Percentiles rank a stretch among this genome's conserved stretches.
Evolutionary conservation across 1,139 yeast genomes (phyloP).

Genomic region (Taphrina communis): DNA sequence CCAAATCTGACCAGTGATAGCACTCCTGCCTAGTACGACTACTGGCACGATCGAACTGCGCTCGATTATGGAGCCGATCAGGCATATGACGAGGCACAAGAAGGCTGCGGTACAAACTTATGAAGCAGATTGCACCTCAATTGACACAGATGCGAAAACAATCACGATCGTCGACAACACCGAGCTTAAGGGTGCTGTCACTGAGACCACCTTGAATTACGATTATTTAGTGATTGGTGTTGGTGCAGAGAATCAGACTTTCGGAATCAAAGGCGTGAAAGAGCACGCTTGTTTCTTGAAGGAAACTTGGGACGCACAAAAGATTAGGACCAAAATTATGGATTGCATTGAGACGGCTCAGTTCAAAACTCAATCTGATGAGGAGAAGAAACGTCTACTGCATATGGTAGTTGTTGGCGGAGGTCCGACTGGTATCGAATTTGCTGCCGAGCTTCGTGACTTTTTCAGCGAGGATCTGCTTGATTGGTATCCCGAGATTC

Average conservation of each 20-base stretch:
- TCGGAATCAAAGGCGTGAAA: conserved; percentile 67
- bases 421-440: conserved; percentile 74
- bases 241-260: conserved; percentile 68
- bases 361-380: conserved; percentile 64
- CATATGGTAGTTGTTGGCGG: conserved; percentile 74
- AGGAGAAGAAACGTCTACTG: conserved; percentile 62
- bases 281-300: conserved; percentile 64
- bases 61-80: conserved; percentile 73
- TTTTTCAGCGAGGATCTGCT: conserved; percentile 87
- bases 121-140: conserved; percentile 88
- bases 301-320: conserved; percentile 69
- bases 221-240: conserved; percentile 69
- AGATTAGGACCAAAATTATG: conserved; percentile 61
- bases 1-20: conserved; percentile 66
- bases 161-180: conserved; percentile 65
- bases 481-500: conserved; percentile 87
- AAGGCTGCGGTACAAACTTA: conserved; percentile 81
- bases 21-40: conserved; percentile 89
- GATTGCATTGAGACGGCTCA: conserved; percentile 64
- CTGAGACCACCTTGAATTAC: conserved; percentile 63
- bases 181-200: conserved; percentile 63
- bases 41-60: conserved; percentile 91
- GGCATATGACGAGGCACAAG: conserved; percentile 66
- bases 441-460: conserved; percentile 85
- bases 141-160: conserved; percentile 70